Conservation (phyloP, 331 rosid species). For the Acacia pycnantha region DNA sequence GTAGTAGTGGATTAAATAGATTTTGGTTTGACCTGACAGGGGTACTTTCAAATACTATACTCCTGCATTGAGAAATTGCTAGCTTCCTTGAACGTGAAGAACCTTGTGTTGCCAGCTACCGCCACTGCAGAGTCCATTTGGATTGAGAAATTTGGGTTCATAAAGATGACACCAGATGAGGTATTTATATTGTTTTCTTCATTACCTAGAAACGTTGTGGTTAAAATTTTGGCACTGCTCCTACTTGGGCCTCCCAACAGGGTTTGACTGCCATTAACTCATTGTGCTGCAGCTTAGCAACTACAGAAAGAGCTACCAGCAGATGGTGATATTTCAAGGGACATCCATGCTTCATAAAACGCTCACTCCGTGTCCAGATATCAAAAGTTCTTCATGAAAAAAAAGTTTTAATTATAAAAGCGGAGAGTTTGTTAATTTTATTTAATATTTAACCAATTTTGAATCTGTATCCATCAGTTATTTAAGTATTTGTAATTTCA, state of each 20-base stretch:
- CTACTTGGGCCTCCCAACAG: background rate
- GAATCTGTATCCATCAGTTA: slow-evolving; percentile 29
- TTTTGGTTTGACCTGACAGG: slow-evolving; percentile 48
- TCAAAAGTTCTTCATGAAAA: slow-evolving; percentile 36
- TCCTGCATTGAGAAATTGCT: slow-evolving; percentile 89
- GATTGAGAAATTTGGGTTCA: slow-evolving; percentile 83
- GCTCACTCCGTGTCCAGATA: slow-evolving; percentile 63
- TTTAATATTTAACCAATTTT: slow-evolving; percentile 33
- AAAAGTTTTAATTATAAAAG: slow-evolving; percentile 34
- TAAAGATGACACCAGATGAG: slow-evolving; percentile 74
- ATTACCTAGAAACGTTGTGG: slow-evolving; percentile 1
- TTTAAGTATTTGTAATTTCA: slow-evolving; percentile 14
- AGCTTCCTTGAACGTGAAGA: slow-evolving; percentile 68
- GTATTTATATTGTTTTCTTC: slow-evolving; percentile 37
- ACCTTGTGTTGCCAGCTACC: slow-evolving; percentile 92
- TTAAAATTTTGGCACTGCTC: slow-evolving; percentile 4
- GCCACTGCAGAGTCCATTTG: slow-evolving; percentile 93
- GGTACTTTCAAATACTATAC: slow-evolving; percentile 89
- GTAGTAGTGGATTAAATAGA: slow-evolving; percentile 5
- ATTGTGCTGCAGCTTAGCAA: slow-evolving; percentile 57
- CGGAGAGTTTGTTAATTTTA: slow-evolving; percentile 28
- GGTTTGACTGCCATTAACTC: slow-evolving; percentile 16
- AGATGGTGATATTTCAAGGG: slow-evolving; percentile 84
- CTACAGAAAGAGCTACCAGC: slow-evolving; percentile 72
- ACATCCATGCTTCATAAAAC: slow-evolving; percentile 83